A percentile compares a stretch with the other conserved stretches of the same genome.
phyloP scores from a whole-genome alignment of 768 basidiomycete genomes.

The Suillus spraguei region DNA sequence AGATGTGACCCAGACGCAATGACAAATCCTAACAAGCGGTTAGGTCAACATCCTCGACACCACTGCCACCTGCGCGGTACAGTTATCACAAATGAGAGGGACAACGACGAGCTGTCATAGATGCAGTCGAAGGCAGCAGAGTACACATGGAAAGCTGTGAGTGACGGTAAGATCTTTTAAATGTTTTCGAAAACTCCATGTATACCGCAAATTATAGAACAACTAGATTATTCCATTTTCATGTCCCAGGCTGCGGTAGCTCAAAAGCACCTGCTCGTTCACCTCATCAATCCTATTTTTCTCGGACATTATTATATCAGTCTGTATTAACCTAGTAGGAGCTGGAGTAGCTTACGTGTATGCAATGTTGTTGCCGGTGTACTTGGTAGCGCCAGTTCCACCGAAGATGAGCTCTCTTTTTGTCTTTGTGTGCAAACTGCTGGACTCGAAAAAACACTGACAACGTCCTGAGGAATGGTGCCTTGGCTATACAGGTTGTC shows the following conservation, averaged over 20 bases:
- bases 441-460: conserved; percentile 57
- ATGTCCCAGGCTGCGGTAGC: no score
- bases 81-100: background rate
- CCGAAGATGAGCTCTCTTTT: conserved; percentile 63
- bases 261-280: no score
- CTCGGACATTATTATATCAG: no score
- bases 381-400: conserved; percentile 27
- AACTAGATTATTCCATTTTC: no score
- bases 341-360: conserved; percentile 51
- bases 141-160: background rate
- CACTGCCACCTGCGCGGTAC: no score
- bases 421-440: conserved; percentile 19
- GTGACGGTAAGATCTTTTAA: no score
- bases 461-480: conserved; percentile 38
- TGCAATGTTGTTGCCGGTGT: conserved; percentile 39
- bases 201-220: no score
- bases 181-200: background rate
- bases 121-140: background rate
- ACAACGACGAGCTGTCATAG: background rate
- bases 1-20: no score
- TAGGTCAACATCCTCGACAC: no score
- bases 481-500: conserved; percentile 51
- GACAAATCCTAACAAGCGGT: no score
- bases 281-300: no score
- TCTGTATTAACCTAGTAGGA: background rate